phyloP scores from a whole-genome alignment of 1,284 basidiomycete genomes.

The Ustilago trichophora region DNA sequence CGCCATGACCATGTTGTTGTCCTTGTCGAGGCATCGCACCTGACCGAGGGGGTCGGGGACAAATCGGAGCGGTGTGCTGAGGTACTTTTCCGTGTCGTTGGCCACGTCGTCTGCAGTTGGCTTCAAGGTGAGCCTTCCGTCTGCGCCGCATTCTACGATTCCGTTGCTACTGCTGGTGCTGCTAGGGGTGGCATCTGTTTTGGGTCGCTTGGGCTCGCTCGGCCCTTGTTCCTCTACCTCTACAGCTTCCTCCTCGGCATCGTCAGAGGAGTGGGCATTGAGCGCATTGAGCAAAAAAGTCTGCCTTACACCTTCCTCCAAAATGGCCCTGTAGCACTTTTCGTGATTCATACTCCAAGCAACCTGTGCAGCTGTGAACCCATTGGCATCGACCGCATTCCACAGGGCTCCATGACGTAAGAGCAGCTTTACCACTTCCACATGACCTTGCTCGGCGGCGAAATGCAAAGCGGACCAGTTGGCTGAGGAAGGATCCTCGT shows the following conservation, averaged over 20 bases:
- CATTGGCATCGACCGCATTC: constrained; percentile 73
- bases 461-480: constrained; percentile 86
- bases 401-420: constrained; percentile 86
- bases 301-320: constrained; percentile 67
- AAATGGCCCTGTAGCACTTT: constrained; percentile 45
- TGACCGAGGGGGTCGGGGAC: constrained; percentile 74
- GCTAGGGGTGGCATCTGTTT: not conserved
- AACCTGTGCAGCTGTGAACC: constrained; percentile 60
- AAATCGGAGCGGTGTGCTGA: constrained; percentile 78
- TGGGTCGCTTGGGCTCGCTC: constrained; percentile 6
- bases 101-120: constrained; percentile 44
- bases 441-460: constrained; percentile 79
- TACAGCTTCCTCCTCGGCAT: constrained; percentile 4
- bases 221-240: constrained; percentile 30
- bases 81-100: constrained; percentile 77
- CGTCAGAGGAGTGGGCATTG: not conserved
- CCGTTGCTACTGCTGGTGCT: no score
- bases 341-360: constrained; percentile 60
- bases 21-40: constrained; percentile 77
- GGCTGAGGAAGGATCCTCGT: constrained; percentile 72
- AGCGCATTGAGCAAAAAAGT: constrained; percentile 52
- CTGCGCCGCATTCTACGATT: constrained; percentile 57
- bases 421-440: constrained; percentile 74
- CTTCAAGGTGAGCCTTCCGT: constrained; percentile 67
- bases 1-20: constrained; percentile 76